A percentile compares a stretch with the other conserved stretches of the same genome.
Evolutionary conservation across 2,329 filamentous ascomycete species (phyloP).

Genomic region (Diaporthe nobilis): DNA sequence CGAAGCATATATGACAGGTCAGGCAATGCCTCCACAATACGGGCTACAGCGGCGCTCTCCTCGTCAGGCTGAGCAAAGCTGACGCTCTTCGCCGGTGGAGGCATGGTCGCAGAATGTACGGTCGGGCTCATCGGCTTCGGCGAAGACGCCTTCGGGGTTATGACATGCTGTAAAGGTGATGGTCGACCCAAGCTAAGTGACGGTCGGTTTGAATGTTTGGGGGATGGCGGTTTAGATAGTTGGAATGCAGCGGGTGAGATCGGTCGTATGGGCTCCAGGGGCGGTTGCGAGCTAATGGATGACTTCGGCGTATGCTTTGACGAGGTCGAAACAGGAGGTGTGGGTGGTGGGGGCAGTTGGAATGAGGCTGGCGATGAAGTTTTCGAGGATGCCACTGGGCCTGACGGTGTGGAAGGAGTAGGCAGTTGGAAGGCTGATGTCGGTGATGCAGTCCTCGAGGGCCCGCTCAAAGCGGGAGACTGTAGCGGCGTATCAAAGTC

Average conservation of each 20-base stretch:
- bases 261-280: not conserved
- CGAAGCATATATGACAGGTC: conserved; percentile 54
- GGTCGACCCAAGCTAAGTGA: conserved; percentile 38
- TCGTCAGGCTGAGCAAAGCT: conserved; percentile 35
- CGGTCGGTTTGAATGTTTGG: conserved; percentile 35
- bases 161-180: conserved; percentile 37
- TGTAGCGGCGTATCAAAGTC: conserved; percentile 40
- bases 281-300: conserved; percentile 22
- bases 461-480: conserved; percentile 32
- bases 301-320: conserved; percentile 35
- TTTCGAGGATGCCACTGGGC: not conserved
- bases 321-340: conserved; percentile 11
- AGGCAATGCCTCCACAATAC: conserved; percentile 48
- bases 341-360: conserved; percentile 25
- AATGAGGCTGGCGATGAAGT: conserved; percentile 23
- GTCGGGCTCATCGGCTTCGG: conserved; percentile 26
- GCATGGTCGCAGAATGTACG: not conserved
- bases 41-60: conserved; percentile 42
- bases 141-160: conserved; percentile 29
- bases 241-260: conserved; percentile 32
- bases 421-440: conserved; percentile 7
- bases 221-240: conserved; percentile 23
- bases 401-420: conserved; percentile 21
- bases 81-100: conserved; percentile 10
- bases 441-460: conserved; percentile 31